Base-by-base conservation (phyloP, 2,329 filamentous ascomycete genomes). In the Trichoderma harzianum region DNA sequence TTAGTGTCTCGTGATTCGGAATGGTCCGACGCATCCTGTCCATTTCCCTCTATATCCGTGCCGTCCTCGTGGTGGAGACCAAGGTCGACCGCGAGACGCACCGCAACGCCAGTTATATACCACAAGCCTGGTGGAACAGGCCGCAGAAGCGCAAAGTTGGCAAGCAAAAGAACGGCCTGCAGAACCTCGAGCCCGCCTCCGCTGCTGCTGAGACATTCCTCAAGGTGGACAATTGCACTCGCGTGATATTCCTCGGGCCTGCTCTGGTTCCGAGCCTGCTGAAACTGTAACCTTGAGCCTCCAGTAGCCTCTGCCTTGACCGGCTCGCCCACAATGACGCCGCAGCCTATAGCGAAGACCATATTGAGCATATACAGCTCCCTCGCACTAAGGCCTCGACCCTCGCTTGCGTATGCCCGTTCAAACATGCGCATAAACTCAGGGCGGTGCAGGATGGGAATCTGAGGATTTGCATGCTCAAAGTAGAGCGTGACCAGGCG, bases 181-280 rank as follows among this genome's bases (percentile, higher is more conserved):
- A 98, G 84, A 78, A 98, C 95, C 79, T 98, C 95, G 51, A 98
- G 82, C 0, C 94, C 94, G n/a, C 92, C 93, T n/a, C 93, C 93
- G 75, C 93, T 94, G 32, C 91, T 91, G 68, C 92, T 92, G 18
- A 98, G 85, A 78, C 96, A 97, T 8, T 92, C 90, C 79, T 98
- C 95, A 7, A 98, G 86, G 79, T 98, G 94, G 21, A 97, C 89
- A 75, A 98, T 97, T 18, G 95, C 95, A 69, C 94, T 96, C 2
- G 96, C 95, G 80, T 98, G 95, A 79, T 98, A 98, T 80, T 97
- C 94, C 79, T 98, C 96, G 1, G 95, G 95, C 79, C 97, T 94
- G 74, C 90, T 83, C 84, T 89, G 85, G 7, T 72, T 71, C 73
- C 76, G 76, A 36, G 72, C 71, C 34, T 78, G 74, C 74, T 83